Evolutionary conservation across 257 asterid species (phyloP).

Genomic region (Solanum stenotomum): DNA sequence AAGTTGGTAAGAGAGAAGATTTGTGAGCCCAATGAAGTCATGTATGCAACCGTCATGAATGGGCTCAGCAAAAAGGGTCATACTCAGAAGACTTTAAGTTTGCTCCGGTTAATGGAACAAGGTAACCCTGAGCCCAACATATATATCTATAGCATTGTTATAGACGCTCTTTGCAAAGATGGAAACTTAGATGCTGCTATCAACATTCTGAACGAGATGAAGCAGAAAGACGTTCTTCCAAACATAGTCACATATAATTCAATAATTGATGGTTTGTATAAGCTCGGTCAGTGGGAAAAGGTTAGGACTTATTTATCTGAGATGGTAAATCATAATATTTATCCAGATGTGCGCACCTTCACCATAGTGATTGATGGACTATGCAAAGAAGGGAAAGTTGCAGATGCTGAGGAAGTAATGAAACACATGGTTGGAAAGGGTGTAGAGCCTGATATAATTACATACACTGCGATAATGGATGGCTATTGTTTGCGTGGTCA

Average conservation of each 20-base stretch:
- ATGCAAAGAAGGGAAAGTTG: not conserved
- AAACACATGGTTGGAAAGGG: not conserved
- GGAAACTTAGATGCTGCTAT: no score
- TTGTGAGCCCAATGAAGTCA: no score
- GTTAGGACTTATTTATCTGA: not conserved
- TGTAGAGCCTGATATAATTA: not conserved
- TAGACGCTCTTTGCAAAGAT: no score
- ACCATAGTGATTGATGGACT: not conserved
- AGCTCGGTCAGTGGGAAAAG: no score
- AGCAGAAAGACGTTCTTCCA: not conserved
- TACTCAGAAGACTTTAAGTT: no score
- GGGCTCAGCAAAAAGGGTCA: no score
- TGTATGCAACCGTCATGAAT: no score
- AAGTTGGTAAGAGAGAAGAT: no score
- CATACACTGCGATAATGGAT: not conserved
- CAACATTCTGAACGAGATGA: constrained; percentile 4
- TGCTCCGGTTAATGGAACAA: not conserved
- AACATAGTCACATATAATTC: not conserved
- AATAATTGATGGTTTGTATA: not conserved
- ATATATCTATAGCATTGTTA: no score
- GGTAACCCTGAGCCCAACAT: no score
- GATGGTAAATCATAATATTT: not conserved
- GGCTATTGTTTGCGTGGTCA: not conserved
- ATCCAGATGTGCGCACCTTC: no score
- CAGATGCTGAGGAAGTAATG: not conserved